phyloP scores from a whole-genome alignment of 352 stramenopile species.

The Pythium grandisporangium region DNA sequence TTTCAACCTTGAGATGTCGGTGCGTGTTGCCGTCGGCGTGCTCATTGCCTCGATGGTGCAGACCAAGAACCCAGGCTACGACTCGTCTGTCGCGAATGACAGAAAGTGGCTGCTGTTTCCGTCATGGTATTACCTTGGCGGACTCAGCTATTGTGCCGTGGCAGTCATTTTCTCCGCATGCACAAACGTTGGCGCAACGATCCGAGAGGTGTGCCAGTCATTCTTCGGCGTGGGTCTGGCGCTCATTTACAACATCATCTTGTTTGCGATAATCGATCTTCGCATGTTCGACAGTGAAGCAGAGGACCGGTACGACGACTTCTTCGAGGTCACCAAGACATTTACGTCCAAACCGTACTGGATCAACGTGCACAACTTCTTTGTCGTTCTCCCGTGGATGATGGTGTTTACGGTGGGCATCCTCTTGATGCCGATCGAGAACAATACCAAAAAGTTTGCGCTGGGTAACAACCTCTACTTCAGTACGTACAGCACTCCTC shows the following conservation, averaged over 20 bases:
- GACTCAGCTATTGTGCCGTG: constrained; percentile 69
- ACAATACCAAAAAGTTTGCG: constrained; percentile 83
- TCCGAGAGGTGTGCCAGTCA: constrained; percentile 59
- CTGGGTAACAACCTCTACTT: constrained; percentile 82
- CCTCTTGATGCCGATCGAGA: constrained; percentile 56
- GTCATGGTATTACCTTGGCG: constrained; percentile 53
- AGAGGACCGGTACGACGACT: constrained; percentile 28
- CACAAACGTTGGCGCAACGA: constrained; percentile 61
- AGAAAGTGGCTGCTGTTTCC: constrained; percentile 76
- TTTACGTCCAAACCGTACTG: constrained; percentile 57
- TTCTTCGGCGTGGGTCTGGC: constrained; percentile 75
- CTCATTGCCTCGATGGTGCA: constrained; percentile 64
- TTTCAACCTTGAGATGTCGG: constrained; percentile 57
- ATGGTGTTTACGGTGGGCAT: constrained; percentile 62
- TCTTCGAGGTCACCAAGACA: constrained; percentile 47
- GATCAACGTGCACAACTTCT: constrained; percentile 72
- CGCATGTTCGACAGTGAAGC: constrained; percentile 22
- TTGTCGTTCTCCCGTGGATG: constrained; percentile 57
- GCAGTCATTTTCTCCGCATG: constrained; percentile 69
- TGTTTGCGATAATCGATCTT: constrained; percentile 40
- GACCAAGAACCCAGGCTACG: constrained; percentile 38
- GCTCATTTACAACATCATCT: constrained; percentile 68
- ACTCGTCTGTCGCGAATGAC: constrained; percentile 22
- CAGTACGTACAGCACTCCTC: constrained; percentile 21
- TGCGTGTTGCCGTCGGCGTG: constrained; percentile 58